These are phyloP conservation scores for Auriscalpium vulgare DNA, from an alignment of 768 basidiomycete species.

Conservation along the genomic window DNA sequence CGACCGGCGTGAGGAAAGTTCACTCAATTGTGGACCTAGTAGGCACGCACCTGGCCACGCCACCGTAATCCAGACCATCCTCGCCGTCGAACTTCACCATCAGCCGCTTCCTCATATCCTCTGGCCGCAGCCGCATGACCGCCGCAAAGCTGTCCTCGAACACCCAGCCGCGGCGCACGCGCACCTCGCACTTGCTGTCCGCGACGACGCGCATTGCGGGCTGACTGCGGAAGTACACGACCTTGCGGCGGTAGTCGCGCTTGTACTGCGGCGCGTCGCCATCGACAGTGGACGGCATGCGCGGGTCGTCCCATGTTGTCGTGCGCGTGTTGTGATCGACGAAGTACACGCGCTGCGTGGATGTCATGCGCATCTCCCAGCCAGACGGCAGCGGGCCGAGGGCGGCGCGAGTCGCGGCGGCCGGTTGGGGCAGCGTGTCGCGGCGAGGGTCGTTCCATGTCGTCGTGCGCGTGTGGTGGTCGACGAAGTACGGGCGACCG, in stretches of 20 bases:
- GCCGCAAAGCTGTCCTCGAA: slow-evolving; percentile 83
- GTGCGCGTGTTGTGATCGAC: slow-evolving; percentile 89
- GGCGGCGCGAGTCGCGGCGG: slow-evolving; percentile 39
- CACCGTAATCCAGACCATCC: slow-evolving; percentile 74
- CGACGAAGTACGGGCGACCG: slow-evolving; percentile 67
- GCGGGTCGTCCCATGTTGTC: slow-evolving; percentile 91
- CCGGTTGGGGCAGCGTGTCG: slow-evolving; percentile 36
- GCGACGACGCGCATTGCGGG: slow-evolving; percentile 71
- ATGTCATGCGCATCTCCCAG: slow-evolving; percentile 93
- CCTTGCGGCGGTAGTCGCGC: slow-evolving; percentile 85
- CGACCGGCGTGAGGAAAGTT: background rate
- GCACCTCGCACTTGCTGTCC: slow-evolving; percentile 77
- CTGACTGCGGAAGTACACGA: slow-evolving; percentile 89
- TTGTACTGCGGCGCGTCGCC: slow-evolving; percentile 93
- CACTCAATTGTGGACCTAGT: background rate
- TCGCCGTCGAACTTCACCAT: slow-evolving; percentile 76
- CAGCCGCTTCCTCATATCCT: slow-evolving; percentile 61
- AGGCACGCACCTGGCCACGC: slow-evolving; percentile 52
- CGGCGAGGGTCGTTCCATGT: slow-evolving; percentile 89
- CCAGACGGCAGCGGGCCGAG: slow-evolving; percentile 76
- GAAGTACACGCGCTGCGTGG: slow-evolving; percentile 80
- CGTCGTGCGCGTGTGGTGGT: slow-evolving; percentile 79
- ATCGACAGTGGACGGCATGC: slow-evolving; percentile 74
- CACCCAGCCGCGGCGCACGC: slow-evolving; percentile 70
- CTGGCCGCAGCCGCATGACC: slow-evolving; percentile 72